A percentile compares a stretch with the other conserved stretches of the same genome.
These are phyloP conservation scores for Gamsiella multidivaricata DNA, from an alignment of 192 early-diverging fungal species.

Conservation along the genomic window DNA sequence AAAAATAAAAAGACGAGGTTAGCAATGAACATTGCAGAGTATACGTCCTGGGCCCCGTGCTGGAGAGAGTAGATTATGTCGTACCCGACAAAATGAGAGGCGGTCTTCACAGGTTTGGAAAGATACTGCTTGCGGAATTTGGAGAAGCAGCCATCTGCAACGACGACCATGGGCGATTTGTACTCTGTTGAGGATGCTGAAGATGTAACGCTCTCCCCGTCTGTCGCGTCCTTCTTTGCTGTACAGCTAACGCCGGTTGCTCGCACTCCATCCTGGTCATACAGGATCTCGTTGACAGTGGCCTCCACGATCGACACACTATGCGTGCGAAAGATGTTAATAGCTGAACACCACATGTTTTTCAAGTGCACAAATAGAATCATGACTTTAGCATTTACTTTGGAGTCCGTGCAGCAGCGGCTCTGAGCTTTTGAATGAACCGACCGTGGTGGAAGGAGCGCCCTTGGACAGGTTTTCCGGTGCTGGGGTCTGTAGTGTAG, in stretches of 20 bases:
- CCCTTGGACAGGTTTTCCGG: slow-evolving; percentile 66
- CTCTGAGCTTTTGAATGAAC: slow-evolving; percentile 87
- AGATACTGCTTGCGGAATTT: slow-evolving; percentile 87
- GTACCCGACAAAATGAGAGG: slow-evolving; percentile 80
- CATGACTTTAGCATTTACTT: slow-evolving; percentile 62
- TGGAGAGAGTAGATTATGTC: not conserved
- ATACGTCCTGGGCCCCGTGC: not conserved
- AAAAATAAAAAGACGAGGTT: not conserved
- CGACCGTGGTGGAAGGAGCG: slow-evolving; percentile 92
- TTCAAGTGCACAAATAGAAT: too few relatives aligned
- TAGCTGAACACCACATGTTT: not conserved
- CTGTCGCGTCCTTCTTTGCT: slow-evolving; percentile 21
- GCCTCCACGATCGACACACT: slow-evolving; percentile 82
- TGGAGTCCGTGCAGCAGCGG: slow-evolving; percentile 61
- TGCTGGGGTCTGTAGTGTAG: slow-evolving; percentile 57
- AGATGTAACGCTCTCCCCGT: not conserved
- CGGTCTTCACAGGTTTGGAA: slow-evolving; percentile 55
- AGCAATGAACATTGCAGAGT: too few relatives aligned
- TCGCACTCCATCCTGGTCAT: slow-evolving; percentile 51
- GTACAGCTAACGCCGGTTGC: slow-evolving; percentile 68
- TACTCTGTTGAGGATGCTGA: slow-evolving; percentile 25
- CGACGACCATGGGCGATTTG: slow-evolving; percentile 79
- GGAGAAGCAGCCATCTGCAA: slow-evolving; percentile 92
- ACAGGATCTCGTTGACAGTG: slow-evolving; percentile 75
- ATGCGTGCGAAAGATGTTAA: not conserved